A percentile compares a stretch with the other conserved stretches of the same genome.
Conservation (phyloP, 176 grass and related monocot species). For the Zea luxurians region DNA sequence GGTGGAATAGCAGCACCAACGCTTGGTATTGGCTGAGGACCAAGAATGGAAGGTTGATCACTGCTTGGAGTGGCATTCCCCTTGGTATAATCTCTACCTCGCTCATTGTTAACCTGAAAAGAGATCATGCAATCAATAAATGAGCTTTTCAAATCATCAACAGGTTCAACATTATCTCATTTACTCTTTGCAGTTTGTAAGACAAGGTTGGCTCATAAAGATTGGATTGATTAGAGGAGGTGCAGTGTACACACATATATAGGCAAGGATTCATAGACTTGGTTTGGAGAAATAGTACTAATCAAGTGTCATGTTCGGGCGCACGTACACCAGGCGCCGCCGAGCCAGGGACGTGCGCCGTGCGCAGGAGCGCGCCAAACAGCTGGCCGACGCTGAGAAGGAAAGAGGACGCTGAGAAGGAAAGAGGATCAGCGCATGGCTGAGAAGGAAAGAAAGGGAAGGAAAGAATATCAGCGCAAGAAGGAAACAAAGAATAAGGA, state of each 20-base stretch:
- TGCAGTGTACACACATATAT: too few species aligned
- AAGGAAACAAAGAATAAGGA: too few species aligned
- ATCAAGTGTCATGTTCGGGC: too few species aligned
- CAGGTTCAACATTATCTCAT: neutral
- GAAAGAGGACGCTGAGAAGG: too few species aligned
- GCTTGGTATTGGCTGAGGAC: constrained; percentile 49
- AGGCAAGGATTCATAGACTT: neutral
- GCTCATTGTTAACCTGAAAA: constrained; percentile 80
- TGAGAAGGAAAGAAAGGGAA: too few species aligned
- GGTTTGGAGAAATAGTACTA: neutral
- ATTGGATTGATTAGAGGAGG: neutral
- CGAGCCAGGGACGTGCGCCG: too few species aligned
- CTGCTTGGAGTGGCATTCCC: constrained; percentile 36
- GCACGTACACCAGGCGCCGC: too few species aligned
- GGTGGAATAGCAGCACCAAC: constrained; percentile 23
- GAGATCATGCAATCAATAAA: constrained; percentile 14
- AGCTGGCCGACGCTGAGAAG: too few species aligned
- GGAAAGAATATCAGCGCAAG: too few species aligned
- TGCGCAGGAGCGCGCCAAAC: too few species aligned
- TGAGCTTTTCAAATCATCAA: neutral
- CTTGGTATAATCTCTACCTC: constrained; percentile 76
- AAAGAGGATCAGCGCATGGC: too few species aligned
- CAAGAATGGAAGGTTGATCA: constrained; percentile 69
- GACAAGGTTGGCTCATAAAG: neutral
- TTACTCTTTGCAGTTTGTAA: neutral